Evolutionary conservation across 495 filamentous ascomycete genomes (phyloP).

Genomic region (Lasiosphaeria hispida): DNA sequence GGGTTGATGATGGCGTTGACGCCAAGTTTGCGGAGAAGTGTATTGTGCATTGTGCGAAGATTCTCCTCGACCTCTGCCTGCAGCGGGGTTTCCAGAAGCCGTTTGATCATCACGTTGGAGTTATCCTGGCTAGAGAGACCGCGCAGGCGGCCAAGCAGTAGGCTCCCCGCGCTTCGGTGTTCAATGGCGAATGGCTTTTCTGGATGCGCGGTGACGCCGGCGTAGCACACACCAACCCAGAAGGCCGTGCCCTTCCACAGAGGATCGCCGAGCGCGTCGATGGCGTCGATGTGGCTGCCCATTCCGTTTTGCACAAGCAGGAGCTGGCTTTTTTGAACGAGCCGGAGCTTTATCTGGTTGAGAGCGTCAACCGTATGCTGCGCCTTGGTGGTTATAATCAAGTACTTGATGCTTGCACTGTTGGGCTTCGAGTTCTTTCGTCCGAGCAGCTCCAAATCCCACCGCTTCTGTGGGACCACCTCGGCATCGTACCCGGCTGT

Average conservation of each 20-base stretch:
- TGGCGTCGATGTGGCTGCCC: conserved; percentile 42
- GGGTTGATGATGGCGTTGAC: conserved; percentile 81
- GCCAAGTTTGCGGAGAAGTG: conserved; percentile 58
- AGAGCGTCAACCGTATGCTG: conserved; percentile 56
- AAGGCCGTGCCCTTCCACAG: conserved; percentile 67
- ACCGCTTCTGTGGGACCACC: conserved; percentile 45
- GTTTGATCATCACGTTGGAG: conserved; percentile 27
- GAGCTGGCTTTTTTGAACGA: too few species aligned
- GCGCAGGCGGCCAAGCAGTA: conserved; percentile 51
- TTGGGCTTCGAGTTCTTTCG: neutral
- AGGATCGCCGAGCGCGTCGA: conserved; percentile 58
- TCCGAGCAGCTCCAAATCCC: conserved; percentile 42
- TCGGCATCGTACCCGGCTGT: conserved; percentile 22
- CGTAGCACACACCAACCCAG: conserved; percentile 62
- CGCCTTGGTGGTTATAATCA: conserved; percentile 72
- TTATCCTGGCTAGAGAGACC: conserved; percentile 20
- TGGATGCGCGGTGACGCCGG: conserved; percentile 51
- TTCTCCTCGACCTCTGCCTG: conserved; percentile 21
- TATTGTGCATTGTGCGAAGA: conserved; percentile 38
- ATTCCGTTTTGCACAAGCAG: conserved; percentile 78
- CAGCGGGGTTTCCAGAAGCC: neutral
- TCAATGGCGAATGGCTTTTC: conserved; percentile 51
- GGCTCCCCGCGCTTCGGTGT: conserved; percentile 62
- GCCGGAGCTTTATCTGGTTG: conserved; percentile 52
- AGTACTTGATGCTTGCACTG: conserved; percentile 52